Evolutionary conservation across 2,329 filamentous ascomycete species (phyloP).

Genomic region (Xylariaceae sp.): DNA sequence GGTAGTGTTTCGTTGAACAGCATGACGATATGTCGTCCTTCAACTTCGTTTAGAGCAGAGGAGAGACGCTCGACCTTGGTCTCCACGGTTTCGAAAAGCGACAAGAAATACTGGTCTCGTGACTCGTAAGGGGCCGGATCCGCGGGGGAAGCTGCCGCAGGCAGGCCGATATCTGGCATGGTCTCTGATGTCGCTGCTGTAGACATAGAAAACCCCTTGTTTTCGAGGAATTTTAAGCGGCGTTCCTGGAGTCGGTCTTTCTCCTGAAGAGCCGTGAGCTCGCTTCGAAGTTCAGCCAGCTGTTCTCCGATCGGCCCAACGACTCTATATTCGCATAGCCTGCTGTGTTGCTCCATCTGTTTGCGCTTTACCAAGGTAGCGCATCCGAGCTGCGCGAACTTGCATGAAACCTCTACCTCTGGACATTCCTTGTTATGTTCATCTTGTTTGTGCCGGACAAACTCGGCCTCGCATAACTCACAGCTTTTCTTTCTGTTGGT

Average conservation of each 20-base stretch:
- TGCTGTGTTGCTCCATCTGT: conserved; percentile 41
- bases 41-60: conserved; percentile 52
- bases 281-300: conserved; percentile 44
- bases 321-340: conserved; percentile 48
- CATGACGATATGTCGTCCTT: conserved; percentile 56
- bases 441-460: conserved; percentile 42
- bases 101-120: conserved; percentile 40
- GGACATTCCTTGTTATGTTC: conserved; percentile 46
- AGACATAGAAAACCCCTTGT: conserved; percentile 29
- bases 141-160: conserved; percentile 22
- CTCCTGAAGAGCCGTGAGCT: conserved; percentile 42
- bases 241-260: conserved; percentile 38
- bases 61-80: conserved; percentile 53
- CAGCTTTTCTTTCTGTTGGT: conserved; percentile 45
- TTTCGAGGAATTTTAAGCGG: conserved; percentile 40
- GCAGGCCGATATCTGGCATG: conserved; percentile 26
- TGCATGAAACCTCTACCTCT: conserved; percentile 39
- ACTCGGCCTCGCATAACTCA: conserved; percentile 42
- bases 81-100: conserved; percentile 48
- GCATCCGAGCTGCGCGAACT: conserved; percentile 48
- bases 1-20: conserved; percentile 57
- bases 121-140: conserved; percentile 35
- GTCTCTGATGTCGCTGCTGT: conserved; percentile 22
- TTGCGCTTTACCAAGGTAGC: conserved; percentile 36
- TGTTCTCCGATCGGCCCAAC: conserved; percentile 45